Conservation (phyloP, 208 protist genomes). For the Acanthamoeba castellanii region DNA sequence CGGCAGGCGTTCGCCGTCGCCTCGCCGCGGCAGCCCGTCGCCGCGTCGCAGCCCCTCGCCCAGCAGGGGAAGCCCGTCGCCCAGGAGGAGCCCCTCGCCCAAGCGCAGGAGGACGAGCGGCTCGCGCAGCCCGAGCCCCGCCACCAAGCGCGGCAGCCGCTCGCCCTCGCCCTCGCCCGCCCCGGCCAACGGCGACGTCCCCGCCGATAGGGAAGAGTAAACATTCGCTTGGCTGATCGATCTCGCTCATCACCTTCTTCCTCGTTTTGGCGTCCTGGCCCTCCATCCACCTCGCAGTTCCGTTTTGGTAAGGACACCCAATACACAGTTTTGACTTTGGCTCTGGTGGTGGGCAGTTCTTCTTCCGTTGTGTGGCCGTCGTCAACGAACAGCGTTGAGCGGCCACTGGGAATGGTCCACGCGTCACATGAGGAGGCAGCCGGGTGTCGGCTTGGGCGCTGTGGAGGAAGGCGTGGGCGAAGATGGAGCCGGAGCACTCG, state of each 20-base stretch:
- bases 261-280: no score
- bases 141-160: not conserved
- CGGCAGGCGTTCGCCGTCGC: slow-evolving; percentile 40
- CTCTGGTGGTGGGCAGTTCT: no score
- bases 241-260: no score
- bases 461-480: not conserved
- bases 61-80: not conserved
- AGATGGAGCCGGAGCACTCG: not conserved
- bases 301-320: not conserved
- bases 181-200: not conserved
- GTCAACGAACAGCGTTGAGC: no score
- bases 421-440: not conserved
- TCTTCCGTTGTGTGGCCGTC: no score
- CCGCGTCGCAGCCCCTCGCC: slow-evolving; percentile 34
- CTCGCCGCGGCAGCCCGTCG: not conserved
- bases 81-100: slow-evolving; percentile 14
- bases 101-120: slow-evolving; percentile 60
- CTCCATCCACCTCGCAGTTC: no score
- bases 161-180: not conserved
- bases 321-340: not conserved
- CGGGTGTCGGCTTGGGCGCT: no score
- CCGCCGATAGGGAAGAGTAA: not conserved
- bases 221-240: not conserved
- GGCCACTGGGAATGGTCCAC: no score
- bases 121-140: slow-evolving; percentile 44